Evolutionary conservation across 768 basidiomycete species (phyloP).

Genomic region (Sarcodon aspratus): DNA sequence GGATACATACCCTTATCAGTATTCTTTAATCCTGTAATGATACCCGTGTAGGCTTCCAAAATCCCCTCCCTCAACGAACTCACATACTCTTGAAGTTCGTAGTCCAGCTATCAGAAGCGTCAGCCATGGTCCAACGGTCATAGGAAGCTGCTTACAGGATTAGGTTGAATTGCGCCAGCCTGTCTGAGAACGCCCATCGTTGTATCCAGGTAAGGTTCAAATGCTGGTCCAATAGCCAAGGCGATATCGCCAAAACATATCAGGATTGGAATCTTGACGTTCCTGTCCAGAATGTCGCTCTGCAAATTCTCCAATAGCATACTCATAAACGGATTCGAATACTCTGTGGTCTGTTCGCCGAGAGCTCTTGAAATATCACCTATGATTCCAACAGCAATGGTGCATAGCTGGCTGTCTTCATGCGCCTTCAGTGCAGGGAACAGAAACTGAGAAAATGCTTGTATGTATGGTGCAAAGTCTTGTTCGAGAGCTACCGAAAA

Average conservation of each 20-base stretch:
- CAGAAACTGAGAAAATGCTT: constrained; percentile 77
- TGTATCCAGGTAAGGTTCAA: constrained; percentile 83
- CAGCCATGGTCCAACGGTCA: background rate
- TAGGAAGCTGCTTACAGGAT: constrained; percentile 48
- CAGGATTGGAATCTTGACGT: constrained; percentile 94
- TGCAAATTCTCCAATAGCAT: constrained; percentile 86
- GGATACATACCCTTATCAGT: constrained; percentile 54
- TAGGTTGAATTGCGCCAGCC: constrained; percentile 80
- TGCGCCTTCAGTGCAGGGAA: constrained; percentile 83
- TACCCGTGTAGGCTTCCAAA: constrained; percentile 92
- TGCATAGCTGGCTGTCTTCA: constrained; percentile 94
- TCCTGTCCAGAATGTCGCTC: constrained; percentile 81
- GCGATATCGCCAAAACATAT: constrained; percentile 97
- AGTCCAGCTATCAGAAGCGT: constrained; percentile 48
- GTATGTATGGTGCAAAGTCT: constrained; percentile 73
- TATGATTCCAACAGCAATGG: constrained; percentile 90
- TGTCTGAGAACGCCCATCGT: constrained; percentile 88
- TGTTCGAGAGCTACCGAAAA: constrained; percentile 51
- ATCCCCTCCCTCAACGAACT: constrained; percentile 86
- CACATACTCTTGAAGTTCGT: constrained; percentile 89
- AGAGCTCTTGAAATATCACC: constrained; percentile 95
- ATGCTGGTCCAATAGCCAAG: constrained; percentile 75
- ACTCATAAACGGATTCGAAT: constrained; percentile 84
- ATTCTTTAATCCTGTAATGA: constrained; percentile 84
- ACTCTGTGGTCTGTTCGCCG: constrained; percentile 72